phyloP scores from a whole-genome alignment of 2,329 filamentous ascomycete genomes.

The Simplicillium aogashimaense region DNA sequence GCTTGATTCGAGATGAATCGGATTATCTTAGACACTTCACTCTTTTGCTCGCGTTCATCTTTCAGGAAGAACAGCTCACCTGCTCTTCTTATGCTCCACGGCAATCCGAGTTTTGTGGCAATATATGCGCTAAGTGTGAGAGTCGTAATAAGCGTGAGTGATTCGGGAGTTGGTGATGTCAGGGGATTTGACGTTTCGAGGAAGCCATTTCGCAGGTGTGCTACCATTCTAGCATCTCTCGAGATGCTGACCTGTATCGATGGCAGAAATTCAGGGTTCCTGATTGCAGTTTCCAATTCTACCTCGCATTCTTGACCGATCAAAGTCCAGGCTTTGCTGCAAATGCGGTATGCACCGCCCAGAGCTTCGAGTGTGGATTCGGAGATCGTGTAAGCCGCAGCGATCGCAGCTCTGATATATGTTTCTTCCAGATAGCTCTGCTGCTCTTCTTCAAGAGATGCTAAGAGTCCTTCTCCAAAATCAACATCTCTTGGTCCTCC shows the following conservation, averaged over 20 bases:
- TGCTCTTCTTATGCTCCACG: conserved; percentile 40
- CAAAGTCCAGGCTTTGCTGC: conserved; percentile 36
- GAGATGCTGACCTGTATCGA: not conserved
- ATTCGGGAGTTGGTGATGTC: conserved; percentile 47
- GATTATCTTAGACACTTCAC: conserved; percentile 49
- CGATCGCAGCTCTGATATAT: conserved; percentile 60
- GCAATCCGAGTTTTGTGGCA: conserved; percentile 38
- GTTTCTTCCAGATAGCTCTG: conserved; percentile 49
- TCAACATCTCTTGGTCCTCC: conserved; percentile 63
- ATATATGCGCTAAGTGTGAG: conserved; percentile 52
- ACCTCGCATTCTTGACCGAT: no score
- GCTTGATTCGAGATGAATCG: conserved; percentile 37
- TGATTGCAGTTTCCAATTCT: no score
- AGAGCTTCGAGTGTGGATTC: conserved; percentile 49
- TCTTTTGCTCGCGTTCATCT: conserved; percentile 54
- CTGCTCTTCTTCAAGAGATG: conserved; percentile 50
- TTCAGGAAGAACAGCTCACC: conserved; percentile 56
- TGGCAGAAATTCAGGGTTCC: not conserved
- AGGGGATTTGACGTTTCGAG: conserved; percentile 51
- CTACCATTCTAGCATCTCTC: conserved; percentile 13
- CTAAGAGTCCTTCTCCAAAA: conserved; percentile 46
- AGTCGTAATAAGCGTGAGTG: conserved; percentile 51
- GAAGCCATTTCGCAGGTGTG: conserved; percentile 31
- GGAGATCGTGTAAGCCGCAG: conserved; percentile 57
- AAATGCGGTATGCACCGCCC: conserved; percentile 48